Evolutionary conservation across 2,329 filamentous ascomycete species (phyloP).

Genomic region (Colletotrichum simmondsii): DNA sequence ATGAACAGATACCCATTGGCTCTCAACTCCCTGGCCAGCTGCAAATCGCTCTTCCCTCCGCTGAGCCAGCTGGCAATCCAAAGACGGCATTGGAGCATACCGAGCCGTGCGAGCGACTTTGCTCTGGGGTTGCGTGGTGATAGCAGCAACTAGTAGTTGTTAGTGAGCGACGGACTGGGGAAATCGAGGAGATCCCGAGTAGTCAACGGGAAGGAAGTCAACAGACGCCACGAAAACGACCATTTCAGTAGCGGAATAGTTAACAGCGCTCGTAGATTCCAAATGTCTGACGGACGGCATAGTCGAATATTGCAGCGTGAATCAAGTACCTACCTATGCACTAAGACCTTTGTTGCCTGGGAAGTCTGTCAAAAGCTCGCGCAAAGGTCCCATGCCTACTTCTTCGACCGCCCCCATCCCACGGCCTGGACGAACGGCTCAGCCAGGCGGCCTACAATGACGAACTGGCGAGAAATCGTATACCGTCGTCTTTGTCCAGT

Average conservation of each 20-base stretch:
- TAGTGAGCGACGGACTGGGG: not conserved
- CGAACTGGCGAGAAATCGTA: not conserved
- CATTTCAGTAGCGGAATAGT: not conserved
- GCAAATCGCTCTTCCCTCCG: not conserved
- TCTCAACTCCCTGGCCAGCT: not conserved
- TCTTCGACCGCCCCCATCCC: not conserved
- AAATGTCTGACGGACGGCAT: conserved; percentile 1
- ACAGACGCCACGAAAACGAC: not conserved
- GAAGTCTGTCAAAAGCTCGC: not conserved
- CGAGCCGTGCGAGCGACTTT: not conserved
- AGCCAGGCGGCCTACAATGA: not conserved
- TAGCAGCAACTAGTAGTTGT: not conserved
- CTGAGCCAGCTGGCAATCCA: not conserved
- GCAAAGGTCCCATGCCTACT: not conserved
- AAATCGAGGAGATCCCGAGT: not conserved
- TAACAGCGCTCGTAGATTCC: not conserved
- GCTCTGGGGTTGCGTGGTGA: not conserved
- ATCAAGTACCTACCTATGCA: conserved; percentile 6
- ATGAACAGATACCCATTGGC: conserved; percentile 2
- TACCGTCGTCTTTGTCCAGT: not conserved
- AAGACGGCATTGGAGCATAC: not conserved
- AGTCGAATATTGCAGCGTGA: not conserved
- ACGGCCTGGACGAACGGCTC: not conserved
- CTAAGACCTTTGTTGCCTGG: not conserved
- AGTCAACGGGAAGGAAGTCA: conserved; percentile 16